Evolutionary conservation across 2,329 filamentous ascomycete genomes (phyloP), one percentile per base, ranked within the genome.

Genomic region (Talaromyces islandicus): DNA sequence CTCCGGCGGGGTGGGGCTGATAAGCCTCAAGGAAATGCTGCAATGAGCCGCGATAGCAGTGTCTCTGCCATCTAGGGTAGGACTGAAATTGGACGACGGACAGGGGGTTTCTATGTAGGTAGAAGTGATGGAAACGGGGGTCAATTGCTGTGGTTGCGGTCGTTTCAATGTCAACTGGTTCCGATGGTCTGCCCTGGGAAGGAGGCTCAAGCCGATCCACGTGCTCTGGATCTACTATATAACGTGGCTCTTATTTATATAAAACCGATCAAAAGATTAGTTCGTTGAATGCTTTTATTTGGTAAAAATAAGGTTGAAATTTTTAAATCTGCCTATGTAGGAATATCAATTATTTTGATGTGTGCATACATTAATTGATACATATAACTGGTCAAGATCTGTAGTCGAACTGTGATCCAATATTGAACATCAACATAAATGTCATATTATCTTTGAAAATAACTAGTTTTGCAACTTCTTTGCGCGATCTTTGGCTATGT

Each of bases 401-500:
- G 10, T 35, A 3, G 10, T 30, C 35, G 17, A 38, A 5, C 2
- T 7, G 35, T 6, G 17, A n/a, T 38, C 14, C 17, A 38, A n/a
- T 12, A n/a, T 38, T 38, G 32, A 35, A 35, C 14, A 35, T 17
- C 12, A 17, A 35, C 17, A 17, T 35, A n/a, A 38, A n/a, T 14
- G 17, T n/a, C 9, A n/a, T n/a, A n/a, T n/a, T 2, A n/a, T 29
- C 3, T 29, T 51, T 29, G 24, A 29, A n/a, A 29, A 27, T n/a
- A 7, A n/a, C 17, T 17, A 29, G 12, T 21, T 52, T 56, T 70
- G 70, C 43, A 90, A 73, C 73, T 92, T 95, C 32, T 75, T 73
- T 0, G 88, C 90, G 54, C 92, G 84, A 69, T 96, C 91, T 56
- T 85, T 83, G 30, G 92, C 92, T 70, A 97, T 97, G 68, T 92